A percentile compares a stretch with the other conserved stretches of the same genome.
Evolutionary conservation across 1,284 basidiomycete species (phyloP).

Genomic region (Tremellales sp.): DNA sequence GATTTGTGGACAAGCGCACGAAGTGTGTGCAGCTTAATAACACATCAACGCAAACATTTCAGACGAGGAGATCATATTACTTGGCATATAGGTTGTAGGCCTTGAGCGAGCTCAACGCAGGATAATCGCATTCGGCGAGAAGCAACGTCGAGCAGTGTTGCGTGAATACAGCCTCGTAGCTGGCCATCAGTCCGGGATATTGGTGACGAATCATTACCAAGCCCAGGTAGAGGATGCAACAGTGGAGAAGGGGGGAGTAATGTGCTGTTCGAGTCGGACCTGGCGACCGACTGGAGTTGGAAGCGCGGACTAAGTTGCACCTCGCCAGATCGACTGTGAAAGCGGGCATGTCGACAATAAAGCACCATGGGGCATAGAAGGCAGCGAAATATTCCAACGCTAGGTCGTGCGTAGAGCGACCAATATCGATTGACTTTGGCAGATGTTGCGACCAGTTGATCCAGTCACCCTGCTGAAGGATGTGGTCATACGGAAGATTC

Average conservation of each 20-base stretch:
- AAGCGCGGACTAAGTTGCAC: constrained; percentile 5
- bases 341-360: constrained; percentile 19
- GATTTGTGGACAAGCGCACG: constrained; percentile 8
- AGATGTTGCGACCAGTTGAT: constrained; percentile 14
- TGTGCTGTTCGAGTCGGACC: constrained; percentile 9
- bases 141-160: constrained; percentile 15
- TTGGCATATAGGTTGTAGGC: constrained; percentile 17
- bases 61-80: constrained; percentile 5
- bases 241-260: constrained; percentile 24
- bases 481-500: not conserved
- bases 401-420: constrained; percentile 9
- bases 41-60: not conserved
- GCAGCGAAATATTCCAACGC: constrained; percentile 14
- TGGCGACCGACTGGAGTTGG: not conserved
- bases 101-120: constrained; percentile 16
- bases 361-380: constrained; percentile 19
- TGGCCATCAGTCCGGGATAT: constrained; percentile 10
- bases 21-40: constrained; percentile 11
- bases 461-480: constrained; percentile 10
- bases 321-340: constrained; percentile 10
- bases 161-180: constrained; percentile 13
- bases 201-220: constrained; percentile 12
- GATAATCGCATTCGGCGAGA: constrained; percentile 14
- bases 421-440: constrained; percentile 6
- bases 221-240: constrained; percentile 18